Percentiles rank a stretch among this genome's conserved stretches.
phyloP scores from a whole-genome alignment of 331 rosid genomes.

The Spiraea crenata region DNA sequence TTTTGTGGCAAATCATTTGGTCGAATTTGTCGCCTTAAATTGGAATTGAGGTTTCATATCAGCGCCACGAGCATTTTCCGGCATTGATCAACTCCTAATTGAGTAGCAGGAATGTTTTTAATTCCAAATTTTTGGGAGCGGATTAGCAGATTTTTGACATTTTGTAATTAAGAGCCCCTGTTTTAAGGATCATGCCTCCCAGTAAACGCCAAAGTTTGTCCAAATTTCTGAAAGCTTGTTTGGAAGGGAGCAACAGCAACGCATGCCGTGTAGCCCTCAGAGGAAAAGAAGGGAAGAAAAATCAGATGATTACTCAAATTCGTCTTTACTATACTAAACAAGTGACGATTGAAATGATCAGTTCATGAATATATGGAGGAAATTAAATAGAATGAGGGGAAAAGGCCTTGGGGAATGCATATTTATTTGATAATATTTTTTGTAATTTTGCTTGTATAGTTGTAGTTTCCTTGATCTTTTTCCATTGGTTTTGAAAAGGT shows the following conservation, averaged over 20 bases:
- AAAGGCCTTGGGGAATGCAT: neutral
- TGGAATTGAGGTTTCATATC: too few species aligned
- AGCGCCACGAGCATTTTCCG: constrained; percentile 21
- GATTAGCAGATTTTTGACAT: constrained; percentile 21
- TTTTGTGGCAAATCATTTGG: neutral
- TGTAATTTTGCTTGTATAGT: neutral
- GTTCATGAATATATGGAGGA: constrained; percentile 22
- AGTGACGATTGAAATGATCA: neutral
- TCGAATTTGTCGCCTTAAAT: neutral
- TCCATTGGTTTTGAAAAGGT: constrained; percentile 25
- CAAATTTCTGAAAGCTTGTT: constrained; percentile 12
- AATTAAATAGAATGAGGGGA: neutral
- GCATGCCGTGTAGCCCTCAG: constrained; percentile 2
- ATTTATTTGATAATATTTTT: constrained; percentile 3
- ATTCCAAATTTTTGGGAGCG: constrained; percentile 32
- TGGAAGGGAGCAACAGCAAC: neutral
- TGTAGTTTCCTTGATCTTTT: neutral
- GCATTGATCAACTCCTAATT: neutral
- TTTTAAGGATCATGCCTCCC: constrained; percentile 21
- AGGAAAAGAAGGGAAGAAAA: constrained; percentile 15
- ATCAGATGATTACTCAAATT: neutral
- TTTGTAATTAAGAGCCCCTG: constrained; percentile 7
- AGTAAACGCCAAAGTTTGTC: constrained; percentile 16
- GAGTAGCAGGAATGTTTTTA: constrained; percentile 1
- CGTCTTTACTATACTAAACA: neutral